Conservation (phyloP, 169 alveolate genomes). For the Plasmodium relictum region DNA sequence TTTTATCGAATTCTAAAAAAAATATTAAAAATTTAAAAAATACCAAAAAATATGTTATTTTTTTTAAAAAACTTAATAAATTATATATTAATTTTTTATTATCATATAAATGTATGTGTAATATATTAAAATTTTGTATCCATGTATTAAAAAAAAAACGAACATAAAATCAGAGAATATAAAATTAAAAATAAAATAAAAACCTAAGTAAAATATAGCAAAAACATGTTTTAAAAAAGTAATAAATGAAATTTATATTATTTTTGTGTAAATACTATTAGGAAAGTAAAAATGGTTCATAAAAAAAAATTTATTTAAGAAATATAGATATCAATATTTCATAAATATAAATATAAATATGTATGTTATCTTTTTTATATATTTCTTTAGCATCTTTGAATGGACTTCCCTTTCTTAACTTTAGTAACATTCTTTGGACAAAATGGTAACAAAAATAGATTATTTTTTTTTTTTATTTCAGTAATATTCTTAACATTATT, state of each 20-base stretch:
- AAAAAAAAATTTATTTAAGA: not conserved
- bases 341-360: not conserved
- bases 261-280: not conserved
- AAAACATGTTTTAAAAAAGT: too few species aligned
- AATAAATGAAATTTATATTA: not conserved
- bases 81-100: too few species aligned
- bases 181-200: too few species aligned
- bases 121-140: not conserved
- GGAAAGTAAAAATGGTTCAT: not conserved
- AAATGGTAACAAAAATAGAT: conserved; percentile 43
- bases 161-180: too few species aligned
- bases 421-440: conserved; percentile 74
- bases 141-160: not conserved
- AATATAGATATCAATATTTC: not conserved
- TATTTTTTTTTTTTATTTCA: conserved; percentile 34
- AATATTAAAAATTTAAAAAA: too few species aligned
- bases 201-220: too few species aligned
- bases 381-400: conserved; percentile 38
- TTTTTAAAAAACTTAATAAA: too few species aligned
- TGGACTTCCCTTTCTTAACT: conserved; percentile 47
- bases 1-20: not conserved
- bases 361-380: not conserved
- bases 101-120: too few species aligned
- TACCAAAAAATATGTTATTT: too few species aligned
- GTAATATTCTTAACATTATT: conserved; percentile 13